Evolutionary conservation across 768 basidiomycete genomes (phyloP).

Genomic region (Nidularia pulvinata): DNA sequence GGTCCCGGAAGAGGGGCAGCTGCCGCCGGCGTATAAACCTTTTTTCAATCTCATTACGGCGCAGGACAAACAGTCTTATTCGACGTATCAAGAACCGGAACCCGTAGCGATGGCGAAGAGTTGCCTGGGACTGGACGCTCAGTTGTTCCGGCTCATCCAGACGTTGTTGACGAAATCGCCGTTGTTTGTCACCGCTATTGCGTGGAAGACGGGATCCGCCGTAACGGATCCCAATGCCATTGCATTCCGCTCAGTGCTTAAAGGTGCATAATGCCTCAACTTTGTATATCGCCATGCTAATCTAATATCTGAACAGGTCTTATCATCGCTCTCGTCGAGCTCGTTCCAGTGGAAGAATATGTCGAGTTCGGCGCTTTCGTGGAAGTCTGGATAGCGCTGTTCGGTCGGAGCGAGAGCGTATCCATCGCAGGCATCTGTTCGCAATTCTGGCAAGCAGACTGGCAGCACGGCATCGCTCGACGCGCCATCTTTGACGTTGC

Average conservation of each 20-base stretch:
- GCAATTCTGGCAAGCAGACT: conserved; percentile 86
- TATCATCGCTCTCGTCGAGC: conserved; percentile 70
- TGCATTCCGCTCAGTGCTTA: conserved; percentile 80
- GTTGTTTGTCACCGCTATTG: conserved; percentile 71
- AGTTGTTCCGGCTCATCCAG: conserved; percentile 56
- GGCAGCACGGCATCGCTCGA: conserved; percentile 63
- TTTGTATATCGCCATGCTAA: not conserved
- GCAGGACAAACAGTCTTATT: conserved; percentile 34
- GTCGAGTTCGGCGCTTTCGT: conserved; percentile 71
- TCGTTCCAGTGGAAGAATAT: conserved; percentile 76
- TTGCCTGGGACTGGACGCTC: conserved; percentile 57
- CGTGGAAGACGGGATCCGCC: conserved; percentile 68
- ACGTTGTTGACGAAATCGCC: conserved; percentile 68
- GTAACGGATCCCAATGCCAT: conserved; percentile 78
- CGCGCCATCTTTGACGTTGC: conserved; percentile 84
- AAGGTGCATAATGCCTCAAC: conserved; percentile 51
- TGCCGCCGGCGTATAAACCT: conserved; percentile 51
- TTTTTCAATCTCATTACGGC: conserved; percentile 57
- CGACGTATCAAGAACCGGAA: conserved; percentile 58
- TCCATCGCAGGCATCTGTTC: conserved; percentile 70
- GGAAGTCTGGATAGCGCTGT: conserved; percentile 79
- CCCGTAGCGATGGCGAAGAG: conserved; percentile 58
- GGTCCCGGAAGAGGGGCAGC: conserved; percentile 42
- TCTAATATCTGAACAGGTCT: conserved; percentile 53
- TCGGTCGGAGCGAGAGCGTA: conserved; percentile 70